Base-by-base conservation (phyloP, 139 green algal species). In the Zygnema cylindricum region DNA sequence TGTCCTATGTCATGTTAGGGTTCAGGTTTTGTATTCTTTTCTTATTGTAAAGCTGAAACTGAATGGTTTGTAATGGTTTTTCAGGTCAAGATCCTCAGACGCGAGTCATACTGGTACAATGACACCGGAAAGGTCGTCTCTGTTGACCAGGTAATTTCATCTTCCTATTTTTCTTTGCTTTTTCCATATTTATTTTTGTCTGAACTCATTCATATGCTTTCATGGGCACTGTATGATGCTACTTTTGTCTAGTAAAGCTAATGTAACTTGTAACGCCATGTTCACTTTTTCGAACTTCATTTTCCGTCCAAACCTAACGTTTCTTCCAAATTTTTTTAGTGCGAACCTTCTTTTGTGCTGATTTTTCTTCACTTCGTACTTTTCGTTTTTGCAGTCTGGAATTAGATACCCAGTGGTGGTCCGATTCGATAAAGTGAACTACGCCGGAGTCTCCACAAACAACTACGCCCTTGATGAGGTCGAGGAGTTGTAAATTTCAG, bases 21-120 rank as follows among this genome's bases (percentile, higher is more conserved):
- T 73, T 25, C 57, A 73, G 30, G 30, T 35, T 73, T 35, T 30
- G 30, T 25, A 25, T 73, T 73, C 57, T 35, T 30, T 73, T 25
- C 25, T 30, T 30, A 73, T 30, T 73, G 30, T 73, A 35, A 25
- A 33, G 54, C 35, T 7, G 55, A 43, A 30, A 2, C 25, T 73
- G 57, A 30, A 35, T 81, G 73, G 35, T 81, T 23, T 43, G 43
- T 85, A 83, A n/a, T n/a, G n/a, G n/a, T n/a, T n/a, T n/a, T n/a
- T n/a, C 91, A 98, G 96, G 97, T 99, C 49, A 98, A 97, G 92
- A 96, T 99, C 86, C 92, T 98, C 76, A 94, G 97, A 75, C 97
- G 97, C 32, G 97, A 99, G 95, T 98, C 95, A 40, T 99, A 98
- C 96, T 99, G 97, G 97, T 99, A 95, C 96, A 97, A 98, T 86